Evolutionary conservation across 441 rosid species (phyloP), one percentile per base, ranked within the genome.

Genomic region (Raphanus hybrid): DNA sequence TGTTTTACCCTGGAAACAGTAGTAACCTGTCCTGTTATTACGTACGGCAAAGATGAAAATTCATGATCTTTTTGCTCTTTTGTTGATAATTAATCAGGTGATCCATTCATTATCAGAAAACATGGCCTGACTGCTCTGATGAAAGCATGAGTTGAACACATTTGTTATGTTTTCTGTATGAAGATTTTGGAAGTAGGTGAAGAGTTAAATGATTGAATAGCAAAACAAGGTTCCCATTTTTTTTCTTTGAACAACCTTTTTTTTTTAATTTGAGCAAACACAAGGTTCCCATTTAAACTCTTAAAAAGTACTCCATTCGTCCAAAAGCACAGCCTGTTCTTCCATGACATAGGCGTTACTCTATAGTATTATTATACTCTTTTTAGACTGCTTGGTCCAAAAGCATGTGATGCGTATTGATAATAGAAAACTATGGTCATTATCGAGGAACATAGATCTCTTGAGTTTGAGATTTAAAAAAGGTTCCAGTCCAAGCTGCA

Each of bases 391-490:
- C 3, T 58, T 67, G 64, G 81, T 78, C 65, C 73, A 67, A 69
- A 73, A 67, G 55, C 81, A 78, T 68, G 81, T 73, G 81, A 67
- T 27, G 77, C 70, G 52, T 66, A 37, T 60, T 61, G 81, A 67
- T 35, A 78, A 60, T 26, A 67, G 74, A 61, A 27, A 27, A 60
- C 37, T 2, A 48, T 59, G 75, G 75, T 76, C 58, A 35, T 48
- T 54, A 37, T 70, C 75, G 75, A 77, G 67, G 63, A 77, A 65
- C 81, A 77, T 76, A 71, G 63, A 71, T 71, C 72, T 71, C 81
- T 77, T 65, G 75, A 45, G 67, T 64, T 71, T 64, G 43, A 64
- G 80, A 63, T 55, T 26, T 15, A n/a, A 50, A 71, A 71, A 5
- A 50, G 75, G 75, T 76, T 70, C n/a, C 43, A 50, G 4, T 41